These are phyloP conservation scores for Narthecium ossifragum DNA, from an alignment of 106 monocot species.

Conservation along the genomic window DNA sequence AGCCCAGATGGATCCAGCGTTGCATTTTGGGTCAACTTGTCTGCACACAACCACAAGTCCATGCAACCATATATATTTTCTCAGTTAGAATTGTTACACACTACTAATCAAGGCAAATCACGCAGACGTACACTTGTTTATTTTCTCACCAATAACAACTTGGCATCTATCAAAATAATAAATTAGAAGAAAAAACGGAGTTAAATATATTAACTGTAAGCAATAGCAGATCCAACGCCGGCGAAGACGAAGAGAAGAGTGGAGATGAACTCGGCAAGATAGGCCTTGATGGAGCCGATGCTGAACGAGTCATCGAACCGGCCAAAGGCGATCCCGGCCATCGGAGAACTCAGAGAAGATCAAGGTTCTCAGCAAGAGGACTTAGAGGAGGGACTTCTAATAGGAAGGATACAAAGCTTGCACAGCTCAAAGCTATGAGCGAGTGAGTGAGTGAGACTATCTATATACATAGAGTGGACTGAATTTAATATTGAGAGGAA, in stretches of 20 bases:
- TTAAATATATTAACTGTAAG: conserved; percentile 16
- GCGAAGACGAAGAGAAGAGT: conserved; percentile 22
- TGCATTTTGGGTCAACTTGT: conserved; percentile 25
- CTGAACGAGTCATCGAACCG: conserved; percentile 49
- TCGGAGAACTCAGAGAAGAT: too few relatives aligned
- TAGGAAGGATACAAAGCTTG: too few relatives aligned
- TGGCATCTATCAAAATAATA: too few relatives aligned
- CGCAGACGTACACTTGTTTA: too few relatives aligned
- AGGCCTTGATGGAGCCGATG: conserved; percentile 28
- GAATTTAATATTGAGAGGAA: too few relatives aligned
- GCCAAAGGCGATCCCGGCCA: conserved; percentile 33
- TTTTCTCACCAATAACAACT: too few relatives aligned
- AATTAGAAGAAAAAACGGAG: too few relatives aligned
- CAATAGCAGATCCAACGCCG: conserved; percentile 40
- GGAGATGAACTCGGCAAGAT: conserved; percentile 50
- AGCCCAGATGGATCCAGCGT: conserved; percentile 30
- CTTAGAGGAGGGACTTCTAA: too few relatives aligned
- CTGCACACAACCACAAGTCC: conserved; percentile 16
- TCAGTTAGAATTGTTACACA: too few relatives aligned
- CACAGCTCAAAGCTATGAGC: too few relatives aligned
- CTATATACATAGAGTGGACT: not conserved
- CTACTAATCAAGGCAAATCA: too few relatives aligned
- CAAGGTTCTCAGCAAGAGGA: not conserved
- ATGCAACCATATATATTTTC: too few relatives aligned
- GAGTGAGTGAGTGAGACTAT: not conserved